Conservation (phyloP, 1,284 basidiomycete genomes). For the Malassezia slooffiae region DNA sequence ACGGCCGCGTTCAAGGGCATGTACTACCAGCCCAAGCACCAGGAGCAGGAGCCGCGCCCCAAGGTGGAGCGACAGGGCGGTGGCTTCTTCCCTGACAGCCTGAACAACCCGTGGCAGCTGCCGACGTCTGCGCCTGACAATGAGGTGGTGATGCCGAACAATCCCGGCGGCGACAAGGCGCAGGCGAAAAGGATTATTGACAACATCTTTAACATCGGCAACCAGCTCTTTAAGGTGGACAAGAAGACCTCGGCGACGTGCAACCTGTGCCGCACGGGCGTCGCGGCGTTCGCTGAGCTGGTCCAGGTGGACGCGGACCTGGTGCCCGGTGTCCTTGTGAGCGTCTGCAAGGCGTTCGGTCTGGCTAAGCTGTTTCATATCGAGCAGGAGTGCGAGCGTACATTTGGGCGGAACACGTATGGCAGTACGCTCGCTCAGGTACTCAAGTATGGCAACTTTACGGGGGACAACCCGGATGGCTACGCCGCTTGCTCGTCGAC, state of each 20-base stretch:
- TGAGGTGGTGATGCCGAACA: slow-evolving; percentile 9
- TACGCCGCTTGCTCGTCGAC: slow-evolving; percentile 38
- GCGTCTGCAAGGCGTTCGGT: slow-evolving; percentile 55
- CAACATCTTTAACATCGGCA: slow-evolving; percentile 29
- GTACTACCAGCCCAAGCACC: slow-evolving; percentile 22
- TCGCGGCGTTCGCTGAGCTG: slow-evolving; percentile 60
- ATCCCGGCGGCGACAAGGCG: slow-evolving; percentile 3
- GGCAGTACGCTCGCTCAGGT: slow-evolving; percentile 33
- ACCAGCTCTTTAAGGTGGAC: slow-evolving; percentile 49
- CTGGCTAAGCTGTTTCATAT: neutral
- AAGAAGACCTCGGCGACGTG: slow-evolving; percentile 50
- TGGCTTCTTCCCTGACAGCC: slow-evolving; percentile 50
- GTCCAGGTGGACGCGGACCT: slow-evolving; percentile 57
- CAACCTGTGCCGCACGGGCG: slow-evolving; percentile 55
- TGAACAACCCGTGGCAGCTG: slow-evolving; percentile 57
- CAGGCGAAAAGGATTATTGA: neutral
- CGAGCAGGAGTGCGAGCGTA: slow-evolving; percentile 54
- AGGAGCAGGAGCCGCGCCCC: slow-evolving; percentile 31
- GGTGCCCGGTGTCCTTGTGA: slow-evolving; percentile 55
- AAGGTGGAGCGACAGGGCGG: slow-evolving; percentile 25
- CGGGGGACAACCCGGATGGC: slow-evolving; percentile 25
- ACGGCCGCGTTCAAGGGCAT: slow-evolving; percentile 34
- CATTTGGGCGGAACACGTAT: slow-evolving; percentile 41
- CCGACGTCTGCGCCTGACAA: slow-evolving; percentile 33
- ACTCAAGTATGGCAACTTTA: slow-evolving; percentile 35